Evolutionary conservation across 495 filamentous ascomycete genomes (phyloP).

Genomic region (Penicillium crystallinum): DNA sequence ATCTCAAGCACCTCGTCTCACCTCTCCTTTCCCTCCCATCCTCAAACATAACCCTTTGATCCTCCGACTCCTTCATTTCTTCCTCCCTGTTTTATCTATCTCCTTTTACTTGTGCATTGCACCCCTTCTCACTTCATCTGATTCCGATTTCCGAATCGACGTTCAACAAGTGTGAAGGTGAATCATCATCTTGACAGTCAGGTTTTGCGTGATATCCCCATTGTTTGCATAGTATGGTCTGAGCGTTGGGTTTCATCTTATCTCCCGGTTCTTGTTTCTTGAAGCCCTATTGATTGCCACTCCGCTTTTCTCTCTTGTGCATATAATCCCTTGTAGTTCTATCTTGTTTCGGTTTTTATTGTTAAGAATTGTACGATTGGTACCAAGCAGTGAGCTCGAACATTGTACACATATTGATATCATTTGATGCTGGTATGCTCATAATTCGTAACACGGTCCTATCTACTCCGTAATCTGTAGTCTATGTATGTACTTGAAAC

Average conservation of each 20-base stretch:
- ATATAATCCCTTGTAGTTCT: slow-evolving; percentile 21
- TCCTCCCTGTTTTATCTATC: slow-evolving; percentile 1
- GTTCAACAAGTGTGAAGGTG: background rate
- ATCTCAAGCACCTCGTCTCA: background rate
- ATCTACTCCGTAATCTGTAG: too few relatives aligned
- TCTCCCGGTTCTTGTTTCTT: slow-evolving; percentile 5
- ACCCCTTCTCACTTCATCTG: slow-evolving; percentile 5
- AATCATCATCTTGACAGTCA: slow-evolving; percentile 16
- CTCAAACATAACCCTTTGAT: slow-evolving; percentile 5
- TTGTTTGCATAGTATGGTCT: slow-evolving; percentile 29
- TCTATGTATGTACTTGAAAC: background rate
- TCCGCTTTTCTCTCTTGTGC: slow-evolving; percentile 15
- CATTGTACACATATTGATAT: background rate
- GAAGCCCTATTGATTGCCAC: slow-evolving; percentile 1
- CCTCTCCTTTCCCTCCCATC: background rate
- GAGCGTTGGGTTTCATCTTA: slow-evolving; percentile 20
- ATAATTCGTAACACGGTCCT: slow-evolving; percentile 5
- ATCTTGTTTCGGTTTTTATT: background rate
- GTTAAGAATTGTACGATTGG: background rate
- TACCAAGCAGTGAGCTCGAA: too few relatives aligned
- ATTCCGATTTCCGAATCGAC: slow-evolving; percentile 6
- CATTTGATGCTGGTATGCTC: background rate
- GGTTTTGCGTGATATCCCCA: slow-evolving; percentile 31
- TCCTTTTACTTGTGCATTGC: slow-evolving; percentile 12
- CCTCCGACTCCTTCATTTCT: slow-evolving; percentile 1